Conservation (phyloP, 148 eudicot species). For the Persicaria maculosa region DNA sequence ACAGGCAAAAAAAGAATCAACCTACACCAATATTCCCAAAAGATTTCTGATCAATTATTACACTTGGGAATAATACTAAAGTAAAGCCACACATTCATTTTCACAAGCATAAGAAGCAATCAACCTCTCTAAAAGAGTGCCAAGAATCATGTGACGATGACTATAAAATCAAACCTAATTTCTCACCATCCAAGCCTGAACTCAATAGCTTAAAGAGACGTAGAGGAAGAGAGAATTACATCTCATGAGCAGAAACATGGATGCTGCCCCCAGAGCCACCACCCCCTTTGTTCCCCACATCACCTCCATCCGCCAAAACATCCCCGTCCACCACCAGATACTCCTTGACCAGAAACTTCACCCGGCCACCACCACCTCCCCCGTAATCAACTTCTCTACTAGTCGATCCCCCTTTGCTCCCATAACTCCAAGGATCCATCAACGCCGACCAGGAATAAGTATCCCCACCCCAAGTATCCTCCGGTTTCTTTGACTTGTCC, state of each 20-base stretch:
- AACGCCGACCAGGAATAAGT: conserved; percentile 74
- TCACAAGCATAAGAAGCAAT: background rate
- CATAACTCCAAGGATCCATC: conserved; percentile 70
- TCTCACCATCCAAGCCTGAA: background rate
- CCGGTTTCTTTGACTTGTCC: conserved; percentile 52
- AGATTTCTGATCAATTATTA: background rate
- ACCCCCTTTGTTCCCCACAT: conserved; percentile 74
- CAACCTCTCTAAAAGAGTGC: background rate
- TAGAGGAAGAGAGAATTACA: conserved; percentile 36
- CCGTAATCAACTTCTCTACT: conserved; percentile 83
- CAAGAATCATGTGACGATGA: background rate
- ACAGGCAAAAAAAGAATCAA: background rate
- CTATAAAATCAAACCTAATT: background rate
- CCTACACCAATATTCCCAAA: background rate
- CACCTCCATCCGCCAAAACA: conserved; percentile 87
- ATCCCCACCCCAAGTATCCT: conserved; percentile 98
- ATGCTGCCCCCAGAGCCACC: conserved; percentile 99
- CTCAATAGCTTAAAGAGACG: conserved; percentile 8
- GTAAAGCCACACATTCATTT: background rate
- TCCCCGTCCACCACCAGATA: conserved; percentile 62
- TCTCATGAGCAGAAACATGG: conserved; percentile 60
- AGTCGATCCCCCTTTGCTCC: conserved; percentile 89
- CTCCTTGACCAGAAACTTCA: conserved; percentile 36
- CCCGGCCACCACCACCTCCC: conserved; percentile 92
- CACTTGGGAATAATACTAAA: background rate